These are phyloP conservation scores for Erythrophleum fordii DNA, from an alignment of 306 rosid species.

Conservation along the genomic window DNA sequence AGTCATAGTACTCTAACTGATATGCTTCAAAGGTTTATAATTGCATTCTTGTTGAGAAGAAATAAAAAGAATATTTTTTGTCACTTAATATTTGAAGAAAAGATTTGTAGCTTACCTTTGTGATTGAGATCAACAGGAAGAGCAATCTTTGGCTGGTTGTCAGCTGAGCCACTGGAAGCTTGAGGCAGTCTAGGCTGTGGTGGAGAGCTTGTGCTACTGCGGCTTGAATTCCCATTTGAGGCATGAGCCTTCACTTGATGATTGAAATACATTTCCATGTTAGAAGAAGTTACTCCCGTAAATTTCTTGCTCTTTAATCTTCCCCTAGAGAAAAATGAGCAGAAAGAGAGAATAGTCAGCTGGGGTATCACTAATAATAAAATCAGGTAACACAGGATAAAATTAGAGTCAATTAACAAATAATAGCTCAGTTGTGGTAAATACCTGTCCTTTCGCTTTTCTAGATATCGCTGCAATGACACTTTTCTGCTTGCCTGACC, in stretches of 20 bases:
- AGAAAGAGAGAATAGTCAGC: conserved; percentile 49
- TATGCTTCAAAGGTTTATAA: conserved; percentile 7
- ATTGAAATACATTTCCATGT: conserved; percentile 74
- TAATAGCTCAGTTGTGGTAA: conserved; percentile 32
- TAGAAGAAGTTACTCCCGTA: conserved; percentile 56
- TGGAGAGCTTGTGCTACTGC: conserved; percentile 77
- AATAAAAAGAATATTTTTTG: background rate
- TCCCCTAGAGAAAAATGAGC: conserved; percentile 61
- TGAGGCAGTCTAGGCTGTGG: conserved; percentile 70
- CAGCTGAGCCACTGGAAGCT: conserved; percentile 59
- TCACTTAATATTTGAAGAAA: conserved; percentile 19
- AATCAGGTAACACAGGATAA: conserved; percentile 21
- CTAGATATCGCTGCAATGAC: conserved; percentile 84
- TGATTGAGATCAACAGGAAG: conserved; percentile 90
- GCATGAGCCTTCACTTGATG: conserved; percentile 64
- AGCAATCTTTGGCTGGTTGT: conserved; percentile 64
- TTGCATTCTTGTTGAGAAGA: background rate
- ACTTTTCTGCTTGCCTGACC: conserved; percentile 84
- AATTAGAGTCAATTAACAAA: conserved; percentile 37
- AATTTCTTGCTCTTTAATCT: conserved; percentile 78
- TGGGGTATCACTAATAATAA: conserved; percentile 36
- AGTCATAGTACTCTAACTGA: conserved; percentile 11
- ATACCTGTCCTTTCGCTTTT: conserved; percentile 95
- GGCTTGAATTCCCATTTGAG: conserved; percentile 79
- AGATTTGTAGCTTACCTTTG: conserved; percentile 58